phyloP scores from a whole-genome alignment of 352 stramenopile genomes.

The Phytophthora hibernalis region DNA sequence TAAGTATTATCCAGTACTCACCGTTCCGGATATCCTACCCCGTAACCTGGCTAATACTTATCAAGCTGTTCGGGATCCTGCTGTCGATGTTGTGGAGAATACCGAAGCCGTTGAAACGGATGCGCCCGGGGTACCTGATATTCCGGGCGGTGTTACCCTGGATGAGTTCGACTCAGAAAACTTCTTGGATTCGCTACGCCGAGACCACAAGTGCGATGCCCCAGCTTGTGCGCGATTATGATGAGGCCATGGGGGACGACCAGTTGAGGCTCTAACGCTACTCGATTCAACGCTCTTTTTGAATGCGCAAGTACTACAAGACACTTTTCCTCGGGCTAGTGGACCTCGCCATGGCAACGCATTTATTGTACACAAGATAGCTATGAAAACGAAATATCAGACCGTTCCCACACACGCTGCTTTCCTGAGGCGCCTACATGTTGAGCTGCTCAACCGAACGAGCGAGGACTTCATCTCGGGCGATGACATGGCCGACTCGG shows the following conservation, averaged over 20 bases:
- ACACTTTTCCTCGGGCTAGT: neutral
- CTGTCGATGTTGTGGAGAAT: too few relatives aligned
- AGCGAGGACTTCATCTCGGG: neutral
- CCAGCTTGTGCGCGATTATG: slow-evolving; percentile 1
- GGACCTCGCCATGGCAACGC: neutral
- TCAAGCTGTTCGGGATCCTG: too few relatives aligned
- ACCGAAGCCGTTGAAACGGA: too few relatives aligned
- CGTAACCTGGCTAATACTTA: too few relatives aligned
- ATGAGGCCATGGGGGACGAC: slow-evolving; percentile 19
- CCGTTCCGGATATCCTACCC: too few relatives aligned
- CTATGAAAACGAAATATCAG: neutral
- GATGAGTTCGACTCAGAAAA: neutral
- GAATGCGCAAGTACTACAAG: neutral
- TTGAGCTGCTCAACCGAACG: neutral
- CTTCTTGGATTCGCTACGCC: slow-evolving; percentile 4
- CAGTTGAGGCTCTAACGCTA: slow-evolving; percentile 17
- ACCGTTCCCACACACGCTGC: neutral
- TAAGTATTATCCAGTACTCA: too few relatives aligned
- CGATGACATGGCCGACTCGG: slow-evolving; percentile 9
- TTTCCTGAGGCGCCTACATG: neutral
- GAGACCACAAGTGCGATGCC: slow-evolving; percentile 7
- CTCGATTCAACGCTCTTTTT: neutral
- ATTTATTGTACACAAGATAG: neutral
- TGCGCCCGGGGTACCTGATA: too few relatives aligned
- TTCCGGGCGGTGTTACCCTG: too few relatives aligned